These are phyloP conservation scores for Hypomontagnella monticulosa DNA, from an alignment of 495 filamentous ascomycete species.

Conservation along the genomic window DNA sequence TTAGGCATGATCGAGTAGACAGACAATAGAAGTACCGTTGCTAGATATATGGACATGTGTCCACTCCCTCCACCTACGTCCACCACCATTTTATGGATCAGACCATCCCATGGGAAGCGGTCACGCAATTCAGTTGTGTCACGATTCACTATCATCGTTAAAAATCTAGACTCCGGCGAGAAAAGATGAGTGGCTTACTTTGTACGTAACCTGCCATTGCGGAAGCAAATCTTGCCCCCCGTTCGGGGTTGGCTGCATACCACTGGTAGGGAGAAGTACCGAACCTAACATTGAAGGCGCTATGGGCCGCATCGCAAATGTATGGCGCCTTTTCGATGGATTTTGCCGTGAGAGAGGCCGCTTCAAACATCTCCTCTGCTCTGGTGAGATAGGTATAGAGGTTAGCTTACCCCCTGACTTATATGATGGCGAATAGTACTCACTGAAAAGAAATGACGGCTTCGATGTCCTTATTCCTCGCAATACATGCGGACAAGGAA, in stretches of 20 bases:
- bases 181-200: conserved; percentile 6
- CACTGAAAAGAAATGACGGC: background rate
- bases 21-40: conserved; percentile 10
- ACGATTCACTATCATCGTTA: background rate
- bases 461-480: no score
- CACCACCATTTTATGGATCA: conserved; percentile 38
- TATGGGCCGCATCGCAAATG: conserved; percentile 4
- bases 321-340: conserved; percentile 21
- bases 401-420: no score
- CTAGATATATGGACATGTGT: conserved; percentile 35
- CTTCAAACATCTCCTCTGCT: conserved; percentile 47
- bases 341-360: conserved; percentile 29
- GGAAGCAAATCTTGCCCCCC: conserved; percentile 30
- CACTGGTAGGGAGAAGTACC: conserved; percentile 37
- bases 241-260: conserved; percentile 40
- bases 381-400: no score
- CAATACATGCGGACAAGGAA: no score
- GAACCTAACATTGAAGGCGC: conserved; percentile 37
- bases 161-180: background rate
- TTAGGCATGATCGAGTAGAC: background rate
- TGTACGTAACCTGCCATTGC: conserved; percentile 42
- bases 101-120: conserved; percentile 32
- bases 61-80: conserved; percentile 42
- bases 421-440: no score
- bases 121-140: conserved; percentile 23